Conservation (phyloP, 2,329 filamentous ascomycete species). For the Bipolaris cookei region DNA sequence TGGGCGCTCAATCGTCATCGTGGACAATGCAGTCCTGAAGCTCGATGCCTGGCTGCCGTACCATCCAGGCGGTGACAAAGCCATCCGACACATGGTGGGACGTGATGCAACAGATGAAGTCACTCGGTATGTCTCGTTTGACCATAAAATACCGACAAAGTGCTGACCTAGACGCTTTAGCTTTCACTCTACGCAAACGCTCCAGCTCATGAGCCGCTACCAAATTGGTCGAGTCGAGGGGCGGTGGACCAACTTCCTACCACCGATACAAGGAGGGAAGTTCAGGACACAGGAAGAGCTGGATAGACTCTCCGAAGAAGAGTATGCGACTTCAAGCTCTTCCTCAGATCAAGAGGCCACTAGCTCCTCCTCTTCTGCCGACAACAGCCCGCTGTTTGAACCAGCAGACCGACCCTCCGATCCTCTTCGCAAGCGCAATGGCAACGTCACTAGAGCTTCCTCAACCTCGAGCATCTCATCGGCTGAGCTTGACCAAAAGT, state of each 20-base stretch:
- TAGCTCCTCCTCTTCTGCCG: slow-evolving; percentile 58
- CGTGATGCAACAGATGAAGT: slow-evolving; percentile 95
- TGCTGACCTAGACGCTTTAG: slow-evolving; percentile 54
- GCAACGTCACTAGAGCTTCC: slow-evolving; percentile 49
- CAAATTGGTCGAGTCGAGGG: slow-evolving; percentile 83
- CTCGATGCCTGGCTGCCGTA: slow-evolving; percentile 87
- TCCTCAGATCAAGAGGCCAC: slow-evolving; percentile 35
- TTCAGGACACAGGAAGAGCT: slow-evolving; percentile 65
- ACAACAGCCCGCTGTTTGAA: slow-evolving; percentile 66
- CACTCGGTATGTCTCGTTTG: slow-evolving; percentile 70
- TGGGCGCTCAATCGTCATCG: slow-evolving; percentile 78
- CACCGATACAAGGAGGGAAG: slow-evolving; percentile 87
- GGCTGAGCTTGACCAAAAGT: slow-evolving; percentile 52
- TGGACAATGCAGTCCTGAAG: slow-evolving; percentile 81
- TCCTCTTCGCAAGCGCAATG: slow-evolving; percentile 50
- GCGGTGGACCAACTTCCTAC: slow-evolving; percentile 83
- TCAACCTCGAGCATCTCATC: slow-evolving; percentile 68
- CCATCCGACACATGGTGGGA: slow-evolving; percentile 91
- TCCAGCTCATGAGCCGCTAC: slow-evolving; percentile 77
- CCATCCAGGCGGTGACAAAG: slow-evolving; percentile 89
- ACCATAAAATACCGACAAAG: background rate
- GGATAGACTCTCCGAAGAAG: slow-evolving; percentile 44
- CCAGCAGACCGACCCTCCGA: slow-evolving; percentile 51
- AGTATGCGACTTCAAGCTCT: slow-evolving; percentile 24
- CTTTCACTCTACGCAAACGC: slow-evolving; percentile 80